phyloP scores from a whole-genome alignment of 2,329 filamentous ascomycete species.

The Fusarium heterosporum region DNA sequence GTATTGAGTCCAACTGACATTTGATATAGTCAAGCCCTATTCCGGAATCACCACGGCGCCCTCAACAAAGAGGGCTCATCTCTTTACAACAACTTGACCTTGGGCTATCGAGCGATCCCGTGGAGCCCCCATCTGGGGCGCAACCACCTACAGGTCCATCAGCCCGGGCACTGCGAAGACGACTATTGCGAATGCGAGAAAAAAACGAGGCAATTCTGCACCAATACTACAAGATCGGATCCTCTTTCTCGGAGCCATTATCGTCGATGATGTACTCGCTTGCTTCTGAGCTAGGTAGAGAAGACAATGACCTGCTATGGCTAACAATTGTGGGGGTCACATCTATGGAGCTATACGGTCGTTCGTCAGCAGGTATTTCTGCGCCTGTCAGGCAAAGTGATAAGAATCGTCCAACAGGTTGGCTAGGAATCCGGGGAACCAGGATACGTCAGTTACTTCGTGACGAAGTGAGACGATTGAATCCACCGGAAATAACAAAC shows the following conservation, averaged over 20 bases:
- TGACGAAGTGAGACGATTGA: conserved; percentile 93
- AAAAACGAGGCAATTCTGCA: conserved; percentile 82
- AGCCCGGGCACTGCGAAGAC: conserved; percentile 76
- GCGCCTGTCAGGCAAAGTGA: conserved; percentile 67
- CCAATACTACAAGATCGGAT: conserved; percentile 86
- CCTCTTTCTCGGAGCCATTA: conserved; percentile 94
- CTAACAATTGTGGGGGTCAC: conserved; percentile 93
- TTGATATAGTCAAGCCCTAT: conserved; percentile 70
- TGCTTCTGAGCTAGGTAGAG: conserved; percentile 91
- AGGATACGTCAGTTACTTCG: conserved; percentile 86
- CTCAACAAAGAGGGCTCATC: conserved; percentile 69
- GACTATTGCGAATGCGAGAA: conserved; percentile 78
- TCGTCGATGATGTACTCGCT: conserved; percentile 95
- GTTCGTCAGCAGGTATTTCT: conserved; percentile 83
- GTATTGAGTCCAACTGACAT: conserved; percentile 31
- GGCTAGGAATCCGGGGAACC: conserved; percentile 85
- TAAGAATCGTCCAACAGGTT: conserved; percentile 71
- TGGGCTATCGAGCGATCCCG: conserved; percentile 61
- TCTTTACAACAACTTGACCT: conserved; percentile 63
- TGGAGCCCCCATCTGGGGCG: conserved; percentile 68
- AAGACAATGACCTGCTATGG: conserved; percentile 97
- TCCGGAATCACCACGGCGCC: conserved; percentile 71
- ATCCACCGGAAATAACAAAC: conserved; percentile 77
- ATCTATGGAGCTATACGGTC: conserved; percentile 92
- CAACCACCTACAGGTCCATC: conserved; percentile 73